These are phyloP conservation scores for Diaporthe sp. DNA, from an alignment of 2,329 filamentous ascomycete species.

Conservation along the genomic window DNA sequence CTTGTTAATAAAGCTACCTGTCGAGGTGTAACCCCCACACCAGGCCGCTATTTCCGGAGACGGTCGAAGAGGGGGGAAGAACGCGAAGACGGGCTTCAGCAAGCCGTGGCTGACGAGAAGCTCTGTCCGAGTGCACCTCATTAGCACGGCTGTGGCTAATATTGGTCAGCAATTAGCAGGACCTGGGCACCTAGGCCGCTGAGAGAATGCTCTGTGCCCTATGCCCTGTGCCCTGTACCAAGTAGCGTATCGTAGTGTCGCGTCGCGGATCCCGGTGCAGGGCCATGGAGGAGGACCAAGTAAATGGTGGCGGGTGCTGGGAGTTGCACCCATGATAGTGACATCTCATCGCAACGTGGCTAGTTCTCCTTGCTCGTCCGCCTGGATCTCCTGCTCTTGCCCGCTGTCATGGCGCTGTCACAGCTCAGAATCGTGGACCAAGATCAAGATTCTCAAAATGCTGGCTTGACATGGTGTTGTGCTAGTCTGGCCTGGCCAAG, in stretches of 20 bases:
- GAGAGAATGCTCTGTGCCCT: constrained; percentile 5
- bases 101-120: constrained; percentile 32
- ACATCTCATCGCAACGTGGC: constrained; percentile 38
- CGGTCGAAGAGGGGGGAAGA: constrained; percentile 10
- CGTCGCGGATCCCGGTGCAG: constrained; percentile 20
- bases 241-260: constrained; percentile 12
- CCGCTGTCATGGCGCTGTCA: constrained; percentile 25
- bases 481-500: constrained; percentile 5
- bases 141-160: constrained; percentile 11
- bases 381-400: constrained; percentile 7
- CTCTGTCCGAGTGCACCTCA: constrained; percentile 15
- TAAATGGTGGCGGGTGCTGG: constrained; percentile 12
- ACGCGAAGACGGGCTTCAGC: constrained; percentile 24
- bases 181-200: not conserved
- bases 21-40: constrained; percentile 32
- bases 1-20: constrained; percentile 12
- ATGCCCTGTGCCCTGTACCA: not conserved
- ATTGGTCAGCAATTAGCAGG: constrained; percentile 10
- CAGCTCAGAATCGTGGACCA: not conserved
- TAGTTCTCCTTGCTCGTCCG: constrained; percentile 11
- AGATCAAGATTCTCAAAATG: not conserved
- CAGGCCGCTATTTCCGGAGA: constrained; percentile 38
- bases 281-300: constrained; percentile 10
- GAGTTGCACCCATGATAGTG: not conserved
- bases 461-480: constrained; percentile 33